A percentile compares a stretch with the other conserved stretches of the same genome.
These are phyloP conservation scores for Ilex aquifolium DNA, from an alignment of 257 asterid species.

Conservation along the genomic window DNA sequence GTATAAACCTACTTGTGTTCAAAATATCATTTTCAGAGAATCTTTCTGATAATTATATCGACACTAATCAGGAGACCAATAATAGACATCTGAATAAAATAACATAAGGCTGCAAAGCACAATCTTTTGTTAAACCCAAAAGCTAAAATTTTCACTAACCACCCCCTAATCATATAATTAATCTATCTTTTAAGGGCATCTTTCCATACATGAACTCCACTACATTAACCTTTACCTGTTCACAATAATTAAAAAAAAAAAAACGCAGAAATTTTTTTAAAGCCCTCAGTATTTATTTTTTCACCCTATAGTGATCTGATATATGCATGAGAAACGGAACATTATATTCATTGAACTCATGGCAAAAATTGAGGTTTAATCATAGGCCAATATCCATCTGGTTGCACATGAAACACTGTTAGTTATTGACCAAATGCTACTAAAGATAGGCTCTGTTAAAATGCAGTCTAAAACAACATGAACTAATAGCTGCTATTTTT, in stretches of 20 bases:
- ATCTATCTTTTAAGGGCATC: conserved; percentile 18
- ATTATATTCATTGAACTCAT: too few species aligned
- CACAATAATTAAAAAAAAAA: neutral
- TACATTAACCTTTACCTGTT: neutral
- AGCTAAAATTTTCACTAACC: conserved; percentile 33
- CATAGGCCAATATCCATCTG: too few species aligned
- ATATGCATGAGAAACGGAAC: too few species aligned
- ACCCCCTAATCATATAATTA: conserved; percentile 42
- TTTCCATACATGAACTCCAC: conserved; percentile 1
- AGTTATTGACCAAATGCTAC: too few species aligned
- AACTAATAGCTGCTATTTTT: too few species aligned
- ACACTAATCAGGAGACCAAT: conserved; percentile 38
- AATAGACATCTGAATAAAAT: conserved; percentile 41
- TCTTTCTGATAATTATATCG: conserved; percentile 48
- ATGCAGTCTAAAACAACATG: too few species aligned
- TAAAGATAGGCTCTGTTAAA: too few species aligned
- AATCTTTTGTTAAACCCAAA: conserved; percentile 30
- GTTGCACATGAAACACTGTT: too few species aligned
- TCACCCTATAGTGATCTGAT: too few species aligned
- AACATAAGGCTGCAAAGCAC: conserved; percentile 40
- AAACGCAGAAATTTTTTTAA: conserved; percentile 32
- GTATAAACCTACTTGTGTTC: too few species aligned
- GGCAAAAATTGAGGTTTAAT: too few species aligned
- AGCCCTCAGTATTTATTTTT: too few species aligned
- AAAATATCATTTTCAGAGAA: conserved; percentile 55